Evolutionary conservation across 2,329 filamentous ascomycete species (phyloP).

Genomic region (Penicillium sp.): DNA sequence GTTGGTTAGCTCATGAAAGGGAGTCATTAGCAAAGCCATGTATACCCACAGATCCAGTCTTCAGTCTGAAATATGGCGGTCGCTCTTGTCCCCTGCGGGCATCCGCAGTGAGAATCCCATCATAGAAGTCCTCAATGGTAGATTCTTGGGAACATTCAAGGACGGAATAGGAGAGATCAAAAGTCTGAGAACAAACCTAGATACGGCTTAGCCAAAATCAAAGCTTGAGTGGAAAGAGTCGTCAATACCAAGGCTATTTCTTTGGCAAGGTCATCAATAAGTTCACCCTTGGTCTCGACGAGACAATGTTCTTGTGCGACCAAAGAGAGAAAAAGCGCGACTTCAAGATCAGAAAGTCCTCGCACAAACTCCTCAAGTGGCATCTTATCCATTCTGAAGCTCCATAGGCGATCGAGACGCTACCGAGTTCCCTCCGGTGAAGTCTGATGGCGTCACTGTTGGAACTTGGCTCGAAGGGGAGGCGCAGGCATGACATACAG

Average conservation of each 20-base stretch:
- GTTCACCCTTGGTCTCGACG: slow-evolving; percentile 68
- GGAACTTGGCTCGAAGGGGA: background rate
- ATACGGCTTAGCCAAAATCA: background rate
- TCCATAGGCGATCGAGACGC: slow-evolving; percentile 2
- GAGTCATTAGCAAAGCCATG: background rate
- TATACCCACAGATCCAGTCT: slow-evolving; percentile 24
- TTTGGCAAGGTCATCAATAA: slow-evolving; percentile 67
- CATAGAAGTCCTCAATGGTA: slow-evolving; percentile 78
- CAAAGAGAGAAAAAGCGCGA: slow-evolving; percentile 80
- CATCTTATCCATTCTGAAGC: slow-evolving; percentile 59
- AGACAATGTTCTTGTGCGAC: slow-evolving; percentile 84
- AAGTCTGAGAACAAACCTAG: slow-evolving; percentile 66
- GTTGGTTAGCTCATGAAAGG: slow-evolving; percentile 5
- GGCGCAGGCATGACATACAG: slow-evolving; percentile 5
- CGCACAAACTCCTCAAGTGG: slow-evolving; percentile 69
- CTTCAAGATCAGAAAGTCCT: slow-evolving; percentile 80
- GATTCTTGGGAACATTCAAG: slow-evolving; percentile 72
- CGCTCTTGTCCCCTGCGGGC: slow-evolving; percentile 20
- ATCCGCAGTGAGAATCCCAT: slow-evolving; percentile 61
- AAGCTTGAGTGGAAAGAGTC: background rate
- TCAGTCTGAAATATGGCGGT: slow-evolving; percentile 18
- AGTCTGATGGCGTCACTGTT: slow-evolving; percentile 5
- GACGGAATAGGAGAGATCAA: slow-evolving; percentile 69
- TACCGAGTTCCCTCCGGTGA: background rate
- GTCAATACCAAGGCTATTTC: slow-evolving; percentile 68